A percentile compares a stretch with the other conserved stretches of the same genome.
These are phyloP conservation scores for Canna indica DNA, from an alignment of 176 grass and related monocot genomes.

Conservation along the genomic window DNA sequence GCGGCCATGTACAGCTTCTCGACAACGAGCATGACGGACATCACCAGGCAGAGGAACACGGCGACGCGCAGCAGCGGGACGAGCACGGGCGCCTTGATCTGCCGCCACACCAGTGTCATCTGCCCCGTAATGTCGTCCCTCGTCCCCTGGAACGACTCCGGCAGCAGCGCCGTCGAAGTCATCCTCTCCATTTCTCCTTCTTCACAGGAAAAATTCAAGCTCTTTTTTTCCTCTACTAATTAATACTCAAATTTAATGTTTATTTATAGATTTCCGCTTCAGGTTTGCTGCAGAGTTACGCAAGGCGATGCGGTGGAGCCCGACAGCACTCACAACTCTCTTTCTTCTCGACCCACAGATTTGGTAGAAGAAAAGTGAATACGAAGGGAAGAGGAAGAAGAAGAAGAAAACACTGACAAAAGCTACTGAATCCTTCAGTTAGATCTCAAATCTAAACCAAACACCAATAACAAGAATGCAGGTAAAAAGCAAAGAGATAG, in stretches of 20 bases:
- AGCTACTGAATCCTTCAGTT: too few species aligned
- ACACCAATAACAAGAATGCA: too few species aligned
- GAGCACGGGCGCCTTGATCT: conserved; percentile 10
- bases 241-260: too few species aligned
- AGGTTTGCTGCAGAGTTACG: background rate
- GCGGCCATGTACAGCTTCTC: conserved; percentile 2
- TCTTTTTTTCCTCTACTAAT: background rate
- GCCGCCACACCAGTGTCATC: background rate
- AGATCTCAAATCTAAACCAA: too few species aligned
- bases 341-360: background rate
- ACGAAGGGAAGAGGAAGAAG: background rate
- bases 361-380: background rate
- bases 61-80: conserved; percentile 3
- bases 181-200: background rate
- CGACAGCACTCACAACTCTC: background rate
- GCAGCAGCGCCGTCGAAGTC: background rate
- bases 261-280: too few species aligned
- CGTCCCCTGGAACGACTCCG: conserved; percentile 2
- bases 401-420: background rate
- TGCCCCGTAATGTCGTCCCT: conserved; percentile 1
- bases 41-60: conserved; percentile 3
- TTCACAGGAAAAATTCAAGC: too few species aligned
- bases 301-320: background rate
- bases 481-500: background rate
- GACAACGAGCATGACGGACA: conserved; percentile 4